Base-by-base conservation (phyloP, 1,284 basidiomycete species). In the Ustilago nuda region DNA sequence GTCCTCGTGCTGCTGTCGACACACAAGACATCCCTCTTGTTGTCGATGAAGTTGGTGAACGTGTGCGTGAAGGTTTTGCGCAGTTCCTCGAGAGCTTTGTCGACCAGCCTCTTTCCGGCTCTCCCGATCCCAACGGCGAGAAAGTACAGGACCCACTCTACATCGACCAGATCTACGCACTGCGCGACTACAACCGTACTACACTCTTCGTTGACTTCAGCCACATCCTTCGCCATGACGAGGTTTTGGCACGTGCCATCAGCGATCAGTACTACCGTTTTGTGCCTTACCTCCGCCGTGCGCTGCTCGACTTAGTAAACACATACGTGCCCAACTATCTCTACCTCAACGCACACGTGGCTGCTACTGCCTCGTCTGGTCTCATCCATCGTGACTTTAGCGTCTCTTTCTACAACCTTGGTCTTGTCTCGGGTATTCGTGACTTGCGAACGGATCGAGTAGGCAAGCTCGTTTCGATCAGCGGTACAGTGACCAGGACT, bases 161-260 rank as follows among this genome's bases (percentile, higher is more conserved):
- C 86, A 89, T 98, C 76, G 92, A 94, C 67, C 95, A 97, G 87
- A 93, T 99, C 81, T 92, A 92, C 84, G 92, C 91, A 39, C 94
- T 99, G 92, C 92, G 92, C 71, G 93, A 96, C 85, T 94, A 93
- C 85, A 92, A 95, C 84, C 89, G 96, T 59, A 94, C 94, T 2
- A 99, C 96, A 0, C 91, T 99, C 80, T 99, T 97, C 83, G 92
- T 99, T 86, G 95, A 98, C 88, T 98, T 92, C 76, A 90, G 91
- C 13, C 95, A 99, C 85, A 89, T 99, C 27, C 89, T 98, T 27
- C 91, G 92, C 82, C 90, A 91, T 64, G 95, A 98, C 85, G 94
- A 95, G 78, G 91, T 95, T 1, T 91, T 99, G 11, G 95, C 95
- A 0, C 91, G 92, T 66, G 95, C 96, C 4, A 94, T 99, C 76